Base-by-base conservation (phyloP, 495 filamentous ascomycete species). In the Xylaria scruposa region DNA sequence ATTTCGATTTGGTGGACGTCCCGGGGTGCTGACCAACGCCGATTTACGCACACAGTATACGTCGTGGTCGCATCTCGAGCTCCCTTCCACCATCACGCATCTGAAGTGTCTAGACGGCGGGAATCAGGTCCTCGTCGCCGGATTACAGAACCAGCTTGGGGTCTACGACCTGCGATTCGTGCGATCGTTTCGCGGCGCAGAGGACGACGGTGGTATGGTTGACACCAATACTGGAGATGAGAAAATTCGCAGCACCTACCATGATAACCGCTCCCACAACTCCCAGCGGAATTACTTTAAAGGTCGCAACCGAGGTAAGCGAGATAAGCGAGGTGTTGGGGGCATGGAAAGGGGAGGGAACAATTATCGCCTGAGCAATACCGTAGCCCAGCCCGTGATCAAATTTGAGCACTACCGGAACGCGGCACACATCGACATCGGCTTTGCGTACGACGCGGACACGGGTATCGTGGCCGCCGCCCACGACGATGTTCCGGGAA, bases 131-230 rank as follows among this genome's bases (percentile, higher is more conserved):
- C 73, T 86, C 0, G 84, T 77, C 1, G 76, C 84, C 1, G 83
- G 84, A 1, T 73, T 83, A 1, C 29, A 62, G 29, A 76, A 70
- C 63, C 72, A 69, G 60, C 80, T 86, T 74, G 75, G 72, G 0
- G 63, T 86, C 0, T 85, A 81, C 63, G 84, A 86, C 44, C 47
- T 81, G 1, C 82, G 84, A 10, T 83, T 73, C 67, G 40, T 46
- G 29, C 40, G 33, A 47, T 51, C 54, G 31, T 12, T 29, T n/a
- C 70, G 53, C 21, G 42, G 40, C n/a, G 38, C 67, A 8, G 67
- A 19, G 31, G 56, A 53, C 19, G 51, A 47, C 9, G n/a, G 31
- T 15, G 49, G 17, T 4, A 63, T 64, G 40, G 54, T 68, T 19
- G 33, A 69, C 12, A 62, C 19, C 40, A 10, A 17, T n/a, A 5